A percentile compares a stretch with the other conserved stretches of the same genome.
Evolutionary conservation across 2,329 filamentous ascomycete genomes (phyloP).

Genomic region (Emergomyces orientalis): DNA sequence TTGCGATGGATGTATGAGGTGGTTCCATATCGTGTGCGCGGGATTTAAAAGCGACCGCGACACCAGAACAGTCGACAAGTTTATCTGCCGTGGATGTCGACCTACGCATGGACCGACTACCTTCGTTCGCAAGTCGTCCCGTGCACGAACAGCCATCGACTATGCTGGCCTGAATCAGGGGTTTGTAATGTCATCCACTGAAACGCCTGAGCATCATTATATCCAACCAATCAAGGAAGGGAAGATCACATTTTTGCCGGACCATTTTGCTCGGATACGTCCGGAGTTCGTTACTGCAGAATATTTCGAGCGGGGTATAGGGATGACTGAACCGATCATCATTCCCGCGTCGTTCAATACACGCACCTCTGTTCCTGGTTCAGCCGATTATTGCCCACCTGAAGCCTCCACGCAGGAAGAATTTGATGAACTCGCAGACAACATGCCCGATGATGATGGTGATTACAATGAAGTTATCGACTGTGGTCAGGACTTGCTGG

Average conservation of each 20-base stretch:
- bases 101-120: conserved; percentile 54
- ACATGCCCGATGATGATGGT: conserved; percentile 23
- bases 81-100: conserved; percentile 53
- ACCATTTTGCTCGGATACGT: conserved; percentile 54
- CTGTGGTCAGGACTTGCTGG: conserved; percentile 55
- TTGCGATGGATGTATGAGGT: conserved; percentile 59
- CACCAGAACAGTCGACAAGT: conserved; percentile 58
- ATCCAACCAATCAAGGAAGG: conserved; percentile 58
- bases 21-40: conserved; percentile 60
- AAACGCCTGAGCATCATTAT: conserved; percentile 58
- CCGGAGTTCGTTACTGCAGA: conserved; percentile 55
- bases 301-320: conserved; percentile 52
- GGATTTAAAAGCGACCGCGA: conserved; percentile 56
- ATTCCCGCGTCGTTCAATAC: conserved; percentile 55
- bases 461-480: conserved; percentile 42
- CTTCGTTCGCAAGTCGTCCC: conserved; percentile 56
- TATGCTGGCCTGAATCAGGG: conserved; percentile 60
- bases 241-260: conserved; percentile 50
- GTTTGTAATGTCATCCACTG: conserved; percentile 54
- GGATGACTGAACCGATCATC: conserved; percentile 59
- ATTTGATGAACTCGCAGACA: conserved; percentile 30
- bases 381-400: conserved; percentile 19
- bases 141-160: conserved; percentile 57
- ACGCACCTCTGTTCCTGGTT: conserved; percentile 33
- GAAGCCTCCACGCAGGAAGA: conserved; percentile 29